Evolutionary conservation across 495 filamentous ascomycete genomes (phyloP), one percentile per base, ranked within the genome.

Genomic region (Annulohypoxylon moriforme): DNA sequence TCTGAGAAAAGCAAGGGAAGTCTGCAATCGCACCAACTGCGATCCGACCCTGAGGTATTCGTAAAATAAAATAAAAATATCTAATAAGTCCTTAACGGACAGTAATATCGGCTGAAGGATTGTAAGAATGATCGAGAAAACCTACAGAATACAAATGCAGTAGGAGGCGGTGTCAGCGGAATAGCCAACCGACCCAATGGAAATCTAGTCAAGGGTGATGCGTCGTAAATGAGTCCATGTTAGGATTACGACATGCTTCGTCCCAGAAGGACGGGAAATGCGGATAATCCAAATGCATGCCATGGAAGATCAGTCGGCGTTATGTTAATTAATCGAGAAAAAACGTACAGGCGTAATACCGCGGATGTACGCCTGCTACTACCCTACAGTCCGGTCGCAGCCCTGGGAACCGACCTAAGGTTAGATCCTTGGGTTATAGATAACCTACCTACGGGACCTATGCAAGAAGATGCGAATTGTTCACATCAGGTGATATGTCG

Each of bases 111-210:
- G 22, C 25, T 9, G 14, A 56, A 16, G 58, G 66, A 57, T 14
- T 34, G 69, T 63, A 67, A 16, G 46, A 64, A 67, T 24, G 36
- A 55, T 53, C 42, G 38, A 63, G 57, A 69, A 64, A 25, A 53
- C 20, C 49, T 55, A 16, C 27, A 60, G 49, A 63, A 58, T 49
- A 18, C 10, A n/a, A 36, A 46, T 25, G 38, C 46, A 65, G 58
- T 22, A 63, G 67, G 70, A 78, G 68, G 76, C 76, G 75, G 76
- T 76, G 74, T 75, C 70, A 73, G 64, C 59, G 68, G 71, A 70
- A 73, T 31, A 20, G 42, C 42, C 47, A 68, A 53, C 65, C 64
- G 71, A 74, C 64, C 67, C 71, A 70, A 74, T 73, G 50, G 73
- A 56, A 63, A 61, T 64, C 64, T 25, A 33, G 71, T 64, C 65